Evolutionary conservation across 225 moss, liverwort and hornwort genomes (phyloP).

Genomic region (Straminergon stramineum): DNA sequence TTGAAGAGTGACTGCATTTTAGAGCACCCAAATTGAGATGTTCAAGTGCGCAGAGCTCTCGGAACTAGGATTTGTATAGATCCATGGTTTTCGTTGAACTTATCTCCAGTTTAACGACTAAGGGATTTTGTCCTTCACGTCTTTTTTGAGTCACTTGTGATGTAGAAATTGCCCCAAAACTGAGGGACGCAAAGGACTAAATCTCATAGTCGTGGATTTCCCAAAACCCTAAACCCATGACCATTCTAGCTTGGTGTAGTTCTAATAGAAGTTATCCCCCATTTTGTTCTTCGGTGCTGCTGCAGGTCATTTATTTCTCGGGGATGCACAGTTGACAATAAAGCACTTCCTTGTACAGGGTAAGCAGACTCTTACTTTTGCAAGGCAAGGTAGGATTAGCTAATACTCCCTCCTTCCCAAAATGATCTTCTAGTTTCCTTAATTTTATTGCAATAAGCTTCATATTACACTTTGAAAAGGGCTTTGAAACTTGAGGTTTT

Average conservation of each 20-base stretch:
- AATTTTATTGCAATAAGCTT: too few relatives aligned
- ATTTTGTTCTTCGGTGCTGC: neutral
- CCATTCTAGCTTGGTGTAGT: neutral
- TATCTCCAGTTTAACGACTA: neutral
- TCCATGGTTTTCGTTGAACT: neutral
- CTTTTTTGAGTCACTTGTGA: too few relatives aligned
- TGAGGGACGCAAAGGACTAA: too few relatives aligned
- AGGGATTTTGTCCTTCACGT: neutral
- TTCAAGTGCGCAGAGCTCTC: neutral
- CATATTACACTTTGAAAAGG: too few relatives aligned
- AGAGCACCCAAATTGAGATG: neutral
- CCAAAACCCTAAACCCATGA: too few relatives aligned
- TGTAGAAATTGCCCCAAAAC: neutral
- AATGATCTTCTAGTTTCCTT: too few relatives aligned
- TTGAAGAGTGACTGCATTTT: neutral
- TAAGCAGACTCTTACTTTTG: neutral
- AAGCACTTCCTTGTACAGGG: conserved; percentile 81
- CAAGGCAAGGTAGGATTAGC: neutral
- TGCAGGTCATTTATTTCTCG: neutral
- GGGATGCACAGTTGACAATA: conserved; percentile 18
- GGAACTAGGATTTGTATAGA: neutral
- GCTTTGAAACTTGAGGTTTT: too few relatives aligned
- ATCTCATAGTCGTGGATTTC: too few relatives aligned
- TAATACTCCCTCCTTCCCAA: too few relatives aligned
- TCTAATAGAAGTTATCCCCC: neutral